phyloP scores from a whole-genome alignment of 225 moss, liverwort and hornwort species.

The Takakia lepidozioides region DNA sequence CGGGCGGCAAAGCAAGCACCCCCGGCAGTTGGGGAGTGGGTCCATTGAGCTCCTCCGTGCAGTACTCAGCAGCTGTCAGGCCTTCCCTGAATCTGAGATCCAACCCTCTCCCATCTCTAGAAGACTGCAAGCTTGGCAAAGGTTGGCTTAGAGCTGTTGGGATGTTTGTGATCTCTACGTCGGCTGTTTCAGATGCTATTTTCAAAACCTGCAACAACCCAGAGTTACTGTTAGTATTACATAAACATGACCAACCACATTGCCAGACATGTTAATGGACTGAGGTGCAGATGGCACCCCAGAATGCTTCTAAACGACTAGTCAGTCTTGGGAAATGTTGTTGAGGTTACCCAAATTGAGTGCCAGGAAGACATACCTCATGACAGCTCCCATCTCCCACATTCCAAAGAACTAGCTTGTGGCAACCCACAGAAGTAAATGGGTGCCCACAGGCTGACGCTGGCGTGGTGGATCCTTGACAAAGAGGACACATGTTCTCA shows the following conservation, averaged over 20 bases:
- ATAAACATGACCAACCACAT: no score
- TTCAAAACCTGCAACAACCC: slow-evolving; percentile 58
- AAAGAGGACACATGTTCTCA: slow-evolving; percentile 91
- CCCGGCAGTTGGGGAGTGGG: slow-evolving; percentile 83
- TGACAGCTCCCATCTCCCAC: slow-evolving; percentile 93
- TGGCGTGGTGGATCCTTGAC: slow-evolving; percentile 53
- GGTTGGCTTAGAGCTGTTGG: slow-evolving; percentile 73
- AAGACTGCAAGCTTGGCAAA: slow-evolving; percentile 39
- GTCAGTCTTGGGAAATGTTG: no score
- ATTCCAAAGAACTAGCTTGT: slow-evolving; percentile 93
- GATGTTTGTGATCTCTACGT: slow-evolving; percentile 40
- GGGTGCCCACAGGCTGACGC: slow-evolving; percentile 59
- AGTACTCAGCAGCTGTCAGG: slow-evolving; percentile 58
- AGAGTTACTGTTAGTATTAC: no score
- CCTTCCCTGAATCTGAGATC: slow-evolving; percentile 25
- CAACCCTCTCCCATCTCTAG: slow-evolving; percentile 3
- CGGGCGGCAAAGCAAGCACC: slow-evolving; percentile 79
- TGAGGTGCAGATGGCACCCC: no score
- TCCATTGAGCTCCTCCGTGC: slow-evolving; percentile 85
- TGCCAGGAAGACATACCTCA: slow-evolving; percentile 40
- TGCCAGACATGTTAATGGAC: no score
- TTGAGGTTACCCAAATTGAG: no score
- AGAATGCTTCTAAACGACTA: no score
- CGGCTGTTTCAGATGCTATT: slow-evolving; percentile 52
- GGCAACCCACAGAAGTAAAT: slow-evolving; percentile 82